Base-by-base conservation (phyloP, 2,329 filamentous ascomycete species). In the Colletotrichum somersetense region DNA sequence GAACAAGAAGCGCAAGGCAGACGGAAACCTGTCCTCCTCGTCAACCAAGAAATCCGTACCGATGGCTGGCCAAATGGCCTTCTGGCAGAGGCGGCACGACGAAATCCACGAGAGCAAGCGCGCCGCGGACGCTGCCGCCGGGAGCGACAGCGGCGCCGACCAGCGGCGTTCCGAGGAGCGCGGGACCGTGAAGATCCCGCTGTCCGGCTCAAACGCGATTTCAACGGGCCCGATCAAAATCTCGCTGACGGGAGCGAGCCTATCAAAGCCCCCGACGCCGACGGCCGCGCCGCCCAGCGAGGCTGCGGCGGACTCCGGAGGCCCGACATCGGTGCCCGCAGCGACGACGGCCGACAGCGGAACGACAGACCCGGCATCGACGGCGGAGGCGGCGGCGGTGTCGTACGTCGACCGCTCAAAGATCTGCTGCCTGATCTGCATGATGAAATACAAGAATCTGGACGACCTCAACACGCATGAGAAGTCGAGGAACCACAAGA, bases 361-460 rank as follows among this genome's bases (percentile, higher is more conserved):
- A 6, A 50, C 62, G 1, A 64, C 67, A 52, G 73, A 75, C 48
- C 66, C 74, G 2, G 48, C 64, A n/a, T 66, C 73, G 8, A 50
- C 44, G 10, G 62, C 42, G 5, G 57, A 58, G 4, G 52, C 63
- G 6, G 58, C 26, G 26, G 26, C 66, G 67, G 74, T 80, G 7
- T 91, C 89, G 0, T 93, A 89, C 74, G 87, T 89, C 7, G 90
- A 93, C 72, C 80, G 85, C 30, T 85, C 86, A 2, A 85, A 81
- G 44, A 75, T 85, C 20, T 83, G 83, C 80, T 85, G 84, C 66
- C 77, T 85, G 26, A 80, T 85, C 62, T 85, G 84, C 74, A 84
- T 84, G 83, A 83, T 82, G 75, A 84, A 84, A 71, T 85, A 85
- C 77, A 85, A 85, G 71, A 83, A 81, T 1, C 65, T 80, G 5